Evolutionary conservation across 2,329 filamentous ascomycete genomes (phyloP).

Genomic region (Chalara sp.): DNA sequence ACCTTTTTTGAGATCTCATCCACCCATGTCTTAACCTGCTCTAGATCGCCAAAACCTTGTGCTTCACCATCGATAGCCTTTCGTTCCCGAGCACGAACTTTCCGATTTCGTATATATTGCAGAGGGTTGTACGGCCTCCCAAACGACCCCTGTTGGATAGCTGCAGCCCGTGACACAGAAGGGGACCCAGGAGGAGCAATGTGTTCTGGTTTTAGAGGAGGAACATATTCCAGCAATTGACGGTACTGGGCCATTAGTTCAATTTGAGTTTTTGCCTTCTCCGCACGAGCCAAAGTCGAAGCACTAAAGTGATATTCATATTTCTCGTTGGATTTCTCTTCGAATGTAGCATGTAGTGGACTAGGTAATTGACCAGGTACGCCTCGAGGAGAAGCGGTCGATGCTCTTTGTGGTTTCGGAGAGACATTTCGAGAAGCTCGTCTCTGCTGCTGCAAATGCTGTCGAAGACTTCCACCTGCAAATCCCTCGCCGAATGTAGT

Average conservation of each 20-base stretch:
- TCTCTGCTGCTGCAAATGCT: conserved; percentile 67
- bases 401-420: conserved; percentile 42
- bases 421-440: conserved; percentile 55
- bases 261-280: conserved; percentile 78
- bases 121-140: conserved; percentile 83
- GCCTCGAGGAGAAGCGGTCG: conserved; percentile 31
- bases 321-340: conserved; percentile 33
- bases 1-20: conserved; percentile 45
- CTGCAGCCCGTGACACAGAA: conserved; percentile 19
- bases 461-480: conserved; percentile 52
- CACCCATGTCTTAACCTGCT: conserved; percentile 70
- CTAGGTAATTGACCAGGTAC: conserved; percentile 35
- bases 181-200: conserved; percentile 34
- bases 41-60: conserved; percentile 71
- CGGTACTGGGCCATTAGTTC: conserved; percentile 83
- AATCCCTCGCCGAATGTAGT: conserved; percentile 37
- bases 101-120: conserved; percentile 87
- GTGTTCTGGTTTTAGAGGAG: conserved; percentile 54
- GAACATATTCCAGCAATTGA: conserved; percentile 69
- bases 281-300: conserved; percentile 73
- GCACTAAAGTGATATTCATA: conserved; percentile 65
- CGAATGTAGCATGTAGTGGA: conserved; percentile 42
- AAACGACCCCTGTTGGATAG: conserved; percentile 30
- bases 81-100: conserved; percentile 73
- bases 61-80: conserved; percentile 65